Percentiles rank a stretch among this genome's conserved stretches.
phyloP scores from a whole-genome alignment of 2,329 filamentous ascomycete species.

The Rhinocladiella mackenziei region DNA sequence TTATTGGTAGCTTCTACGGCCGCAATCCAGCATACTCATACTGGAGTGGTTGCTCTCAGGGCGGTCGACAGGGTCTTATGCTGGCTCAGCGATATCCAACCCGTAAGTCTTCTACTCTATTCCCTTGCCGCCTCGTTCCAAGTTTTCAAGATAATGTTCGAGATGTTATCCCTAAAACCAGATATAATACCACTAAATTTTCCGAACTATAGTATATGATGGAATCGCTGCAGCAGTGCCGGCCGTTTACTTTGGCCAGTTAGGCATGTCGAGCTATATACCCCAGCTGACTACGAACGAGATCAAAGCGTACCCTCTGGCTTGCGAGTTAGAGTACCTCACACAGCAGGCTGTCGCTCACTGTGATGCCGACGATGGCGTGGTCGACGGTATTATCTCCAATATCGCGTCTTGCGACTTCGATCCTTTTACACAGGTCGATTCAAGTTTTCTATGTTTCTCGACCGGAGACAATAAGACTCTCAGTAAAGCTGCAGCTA shows the following conservation, averaged over 20 bases:
- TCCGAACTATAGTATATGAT: slow-evolving; percentile 28
- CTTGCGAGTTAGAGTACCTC: neutral
- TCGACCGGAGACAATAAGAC: too few relatives aligned
- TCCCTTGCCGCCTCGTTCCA: too few relatives aligned
- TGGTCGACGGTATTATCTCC: slow-evolving; percentile 29
- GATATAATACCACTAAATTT: too few relatives aligned
- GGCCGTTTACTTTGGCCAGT: slow-evolving; percentile 26
- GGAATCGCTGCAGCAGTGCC: slow-evolving; percentile 30
- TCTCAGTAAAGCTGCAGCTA: too few relatives aligned
- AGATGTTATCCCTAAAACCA: too few relatives aligned
- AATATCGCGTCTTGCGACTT: slow-evolving; percentile 19
- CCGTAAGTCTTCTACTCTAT: too few relatives aligned
- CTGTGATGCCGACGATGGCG: slow-evolving; percentile 31
- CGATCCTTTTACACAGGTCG: slow-evolving; percentile 8
- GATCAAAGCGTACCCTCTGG: slow-evolving; percentile 19
- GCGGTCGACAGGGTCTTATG: slow-evolving; percentile 57
- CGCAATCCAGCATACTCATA: slow-evolving; percentile 36
- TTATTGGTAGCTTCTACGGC: slow-evolving; percentile 16
- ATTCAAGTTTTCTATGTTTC: neutral
- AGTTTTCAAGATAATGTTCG: too few relatives aligned
- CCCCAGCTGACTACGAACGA: slow-evolving; percentile 27
- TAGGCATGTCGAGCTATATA: slow-evolving; percentile 31
- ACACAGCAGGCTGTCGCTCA: slow-evolving; percentile 32
- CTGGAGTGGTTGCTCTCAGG: slow-evolving; percentile 57
- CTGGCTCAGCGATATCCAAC: slow-evolving; percentile 34